These are phyloP conservation scores for Larix kaempferi DNA, from an alignment of 75 land plant genomes.

Conservation along the genomic window DNA sequence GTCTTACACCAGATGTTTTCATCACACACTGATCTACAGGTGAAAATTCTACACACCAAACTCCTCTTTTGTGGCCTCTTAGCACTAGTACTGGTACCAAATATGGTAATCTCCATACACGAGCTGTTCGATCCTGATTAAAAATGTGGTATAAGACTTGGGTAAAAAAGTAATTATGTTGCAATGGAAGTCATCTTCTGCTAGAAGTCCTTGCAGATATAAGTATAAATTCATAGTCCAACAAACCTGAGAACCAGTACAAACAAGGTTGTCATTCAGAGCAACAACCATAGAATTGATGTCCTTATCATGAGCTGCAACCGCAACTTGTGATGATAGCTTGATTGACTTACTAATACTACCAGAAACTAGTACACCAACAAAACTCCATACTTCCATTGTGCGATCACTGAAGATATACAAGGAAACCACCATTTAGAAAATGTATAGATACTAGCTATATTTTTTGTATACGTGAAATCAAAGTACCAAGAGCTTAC, in stretches of 20 bases:
- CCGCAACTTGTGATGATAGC: slow-evolving; percentile 60
- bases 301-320: slow-evolving; percentile 90
- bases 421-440: neutral
- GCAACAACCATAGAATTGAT: slow-evolving; percentile 84
- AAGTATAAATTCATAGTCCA: neutral
- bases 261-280: slow-evolving; percentile 78
- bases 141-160: too few relatives aligned
- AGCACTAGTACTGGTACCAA: slow-evolving; percentile 45
- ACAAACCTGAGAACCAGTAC: slow-evolving; percentile 92
- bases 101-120: slow-evolving; percentile 85
- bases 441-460: neutral
- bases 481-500: neutral
- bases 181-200: too few relatives aligned
- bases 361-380: slow-evolving; percentile 18
- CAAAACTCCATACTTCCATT: slow-evolving; percentile 74
- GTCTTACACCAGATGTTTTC: slow-evolving; percentile 84
- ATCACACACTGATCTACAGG: slow-evolving; percentile 90
- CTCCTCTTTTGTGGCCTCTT: slow-evolving; percentile 80
- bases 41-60: slow-evolving; percentile 92
- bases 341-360: slow-evolving; percentile 18
- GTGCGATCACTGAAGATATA: slow-evolving; percentile 68
- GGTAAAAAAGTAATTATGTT: neutral
- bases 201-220: neutral
- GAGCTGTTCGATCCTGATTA: slow-evolving; percentile 81
- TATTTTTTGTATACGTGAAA: neutral